Evolutionary conservation across 2,329 filamentous ascomycete genomes (phyloP), one percentile per base, ranked within the genome.

Genomic region (Bipolaris sorokiniana): DNA sequence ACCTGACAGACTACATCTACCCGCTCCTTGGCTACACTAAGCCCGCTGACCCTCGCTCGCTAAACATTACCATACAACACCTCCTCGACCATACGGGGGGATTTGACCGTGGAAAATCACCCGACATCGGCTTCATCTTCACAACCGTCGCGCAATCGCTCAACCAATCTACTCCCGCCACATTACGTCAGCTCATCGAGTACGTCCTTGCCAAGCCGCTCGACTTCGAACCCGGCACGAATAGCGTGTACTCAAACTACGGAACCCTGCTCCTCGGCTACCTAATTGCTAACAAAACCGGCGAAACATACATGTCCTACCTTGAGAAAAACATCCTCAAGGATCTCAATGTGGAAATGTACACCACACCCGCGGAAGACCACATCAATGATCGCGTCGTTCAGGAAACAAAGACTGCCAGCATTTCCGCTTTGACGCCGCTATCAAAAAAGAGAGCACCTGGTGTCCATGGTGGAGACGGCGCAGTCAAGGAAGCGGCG

Each of bases 11-110:
- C 0, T 45, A 23, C 1, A 57, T 65, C 28, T 70, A 66, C 52
- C 58, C 67, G 6, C 59, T 66, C 26, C 55, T 70, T 10, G 61
- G 63, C 15, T 64, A 66, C 50, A 59, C 48, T 18, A 4, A 37
- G 2, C 63, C 67, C 3, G 40, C 37, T 16, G 67, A 70, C 38
- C 7, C 51, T 10, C 65, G 67, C 41, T 52, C 59, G 7, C 23
- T 58, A 11, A 36, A 64, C 40, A 69, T 69, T 44, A 70, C 67
- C 1, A 56, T 70, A 4, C 36, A 64, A 16, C 60, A 70, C 7
- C 65, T 70, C 4, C 16, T 70, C 10, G 48, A 68, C 18, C 66
- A 68, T 48, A 63, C 58, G 3, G 66, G 60, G 1, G 64, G 67
- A 23, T 68, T 56, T 40, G 62, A 67, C 22, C 65, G 66, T 37